Evolutionary conservation across 257 asterid species (phyloP), one percentile per base, ranked within the genome.

Genomic region (Solanum peruvianum): DNA sequence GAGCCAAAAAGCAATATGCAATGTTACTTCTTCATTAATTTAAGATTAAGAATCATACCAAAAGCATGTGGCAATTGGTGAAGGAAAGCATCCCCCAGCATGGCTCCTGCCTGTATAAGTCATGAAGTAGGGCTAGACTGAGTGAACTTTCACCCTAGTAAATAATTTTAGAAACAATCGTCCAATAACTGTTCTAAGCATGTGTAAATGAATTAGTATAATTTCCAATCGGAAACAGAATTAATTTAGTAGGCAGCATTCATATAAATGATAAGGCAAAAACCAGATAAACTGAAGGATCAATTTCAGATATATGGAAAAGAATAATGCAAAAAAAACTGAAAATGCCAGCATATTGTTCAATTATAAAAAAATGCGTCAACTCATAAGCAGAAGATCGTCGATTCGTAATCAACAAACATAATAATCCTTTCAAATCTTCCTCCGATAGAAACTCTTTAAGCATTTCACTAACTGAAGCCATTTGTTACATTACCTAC

Each of bases 1-100:
- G 44, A 29, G 27, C 85, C 67, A 27, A 78, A 78, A 27, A 25
- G 66, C 18, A 78, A 27, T 49, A 47, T 29, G 69, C 31, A 18
- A 18, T 18, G 27, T 47, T 78, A 47, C 9, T 45, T 13, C n/a
- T 44, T 13, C 25, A 20, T 25, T 25, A 44, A 44, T 45, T 77
- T 77, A 77, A 77, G 84, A 77, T 25, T 25, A 77, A 25, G 64
- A 85, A 85, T 85, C 94, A 86, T 97, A 97, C 99, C 98, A 73
- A 97, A 97, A 89, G 99, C 99, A 95, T 97, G 99, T 44, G 99
- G 99, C 93, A 97, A 85, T 87, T 97, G 99, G 92, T 97, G 99
- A 91, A 97, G 99, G 92, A 97, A 97, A 91, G 99, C 99, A 93
- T 97, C 99, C 86, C 99, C 99, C 52, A 97, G 89, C 99, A 97